A percentile compares a stretch with the other conserved stretches of the same genome.
Conservation (phyloP, 345 rosid species). For the Populus tremula region DNA sequence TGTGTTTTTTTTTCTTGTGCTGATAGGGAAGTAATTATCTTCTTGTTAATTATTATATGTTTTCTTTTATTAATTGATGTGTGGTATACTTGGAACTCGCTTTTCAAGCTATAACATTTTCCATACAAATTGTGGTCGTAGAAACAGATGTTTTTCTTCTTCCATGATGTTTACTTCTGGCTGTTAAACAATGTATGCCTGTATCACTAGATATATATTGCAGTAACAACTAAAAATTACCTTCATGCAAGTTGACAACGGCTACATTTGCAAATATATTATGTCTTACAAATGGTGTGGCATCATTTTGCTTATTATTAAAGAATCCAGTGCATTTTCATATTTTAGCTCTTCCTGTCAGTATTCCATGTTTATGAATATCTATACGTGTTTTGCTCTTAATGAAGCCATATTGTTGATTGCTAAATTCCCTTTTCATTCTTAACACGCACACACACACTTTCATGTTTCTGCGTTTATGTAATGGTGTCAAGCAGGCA, state of each 20-base stretch:
- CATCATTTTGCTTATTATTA: background rate
- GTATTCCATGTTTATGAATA: background rate
- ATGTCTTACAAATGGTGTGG: background rate
- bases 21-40: conserved; percentile 3
- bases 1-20: background rate
- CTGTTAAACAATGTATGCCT: background rate
- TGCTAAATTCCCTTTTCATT: background rate
- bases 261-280: background rate
- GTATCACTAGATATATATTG: background rate
- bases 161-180: background rate
- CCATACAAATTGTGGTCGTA: background rate
- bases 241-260: background rate
- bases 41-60: background rate
- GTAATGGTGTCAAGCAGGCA: background rate
- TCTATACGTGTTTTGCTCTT: background rate
- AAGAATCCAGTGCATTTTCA: background rate
- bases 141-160: background rate
- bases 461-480: background rate
- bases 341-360: background rate
- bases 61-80: background rate
- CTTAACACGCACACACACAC: background rate
- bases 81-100: background rate
- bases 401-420: background rate
- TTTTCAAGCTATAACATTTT: background rate
- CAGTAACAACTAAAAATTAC: background rate